phyloP scores from a whole-genome alignment of 1,139 yeast genomes.

The Chernovozyma aurita region DNA sequence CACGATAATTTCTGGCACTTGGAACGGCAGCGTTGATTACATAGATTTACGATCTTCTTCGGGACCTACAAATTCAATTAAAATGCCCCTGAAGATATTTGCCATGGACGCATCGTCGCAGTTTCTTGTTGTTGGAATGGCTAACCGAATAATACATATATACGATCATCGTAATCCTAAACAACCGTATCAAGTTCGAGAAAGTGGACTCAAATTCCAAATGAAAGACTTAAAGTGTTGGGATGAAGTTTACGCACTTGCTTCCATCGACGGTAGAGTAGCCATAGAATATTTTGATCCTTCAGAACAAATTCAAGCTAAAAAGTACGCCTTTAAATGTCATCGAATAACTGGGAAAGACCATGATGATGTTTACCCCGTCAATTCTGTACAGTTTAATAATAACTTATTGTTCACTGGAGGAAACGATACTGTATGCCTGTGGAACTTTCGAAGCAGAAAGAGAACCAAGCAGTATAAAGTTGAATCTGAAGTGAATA shows the following conservation, averaged over 20 bases:
- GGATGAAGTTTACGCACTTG: conserved; percentile 62
- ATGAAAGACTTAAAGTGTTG: conserved; percentile 55
- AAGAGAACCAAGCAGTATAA: conserved; percentile 55
- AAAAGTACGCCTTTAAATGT: conserved; percentile 78
- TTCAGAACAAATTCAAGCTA: conserved; percentile 38
- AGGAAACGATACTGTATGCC: conserved; percentile 72
- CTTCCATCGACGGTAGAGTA: conserved; percentile 87
- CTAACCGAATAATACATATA: conserved; percentile 50
- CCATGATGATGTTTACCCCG: conserved; percentile 70
- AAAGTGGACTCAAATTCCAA: conserved; percentile 72
- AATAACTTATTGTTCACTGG: conserved; percentile 56
- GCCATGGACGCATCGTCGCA: conserved; percentile 55
- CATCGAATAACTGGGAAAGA: conserved; percentile 43
- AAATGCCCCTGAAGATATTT: conserved; percentile 53
- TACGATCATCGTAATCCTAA: conserved; percentile 51
- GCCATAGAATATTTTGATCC: conserved; percentile 71
- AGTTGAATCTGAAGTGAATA: conserved; percentile 34
- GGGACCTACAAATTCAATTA: conserved; percentile 9
- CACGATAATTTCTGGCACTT: conserved; percentile 47
- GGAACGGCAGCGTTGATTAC: conserved; percentile 46
- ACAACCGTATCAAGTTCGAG: conserved; percentile 49
- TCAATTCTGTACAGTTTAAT: conserved; percentile 62
- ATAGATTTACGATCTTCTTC: conserved; percentile 21
- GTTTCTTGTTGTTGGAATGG: conserved; percentile 52
- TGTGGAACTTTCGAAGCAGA: conserved; percentile 70